Evolutionary conservation across 2,329 filamentous ascomycete species (phyloP).

Genomic region (Arthrobotrys musiformis): DNA sequence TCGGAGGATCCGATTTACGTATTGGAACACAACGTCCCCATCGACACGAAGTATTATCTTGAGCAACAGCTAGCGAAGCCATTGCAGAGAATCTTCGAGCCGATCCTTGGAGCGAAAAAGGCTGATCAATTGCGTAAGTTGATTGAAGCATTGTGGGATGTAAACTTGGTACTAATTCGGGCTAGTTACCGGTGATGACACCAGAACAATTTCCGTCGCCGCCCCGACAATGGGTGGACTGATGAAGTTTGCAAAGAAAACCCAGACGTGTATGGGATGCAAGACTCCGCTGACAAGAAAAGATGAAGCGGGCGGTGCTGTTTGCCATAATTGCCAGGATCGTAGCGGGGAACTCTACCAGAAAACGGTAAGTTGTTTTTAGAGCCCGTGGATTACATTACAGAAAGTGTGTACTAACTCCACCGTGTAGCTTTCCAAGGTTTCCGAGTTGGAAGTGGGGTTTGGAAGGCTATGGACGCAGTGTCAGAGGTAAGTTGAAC

Average conservation of each 20-base stretch:
- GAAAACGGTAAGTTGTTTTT: conserved; percentile 69
- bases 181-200: conserved; percentile 84
- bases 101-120: conserved; percentile 93
- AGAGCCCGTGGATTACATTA: neutral
- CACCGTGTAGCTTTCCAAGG: conserved; percentile 71
- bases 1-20: conserved; percentile 98
- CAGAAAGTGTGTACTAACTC: neutral
- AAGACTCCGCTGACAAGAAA: conserved; percentile 90
- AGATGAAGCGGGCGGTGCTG: conserved; percentile 82
- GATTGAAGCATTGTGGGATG: neutral
- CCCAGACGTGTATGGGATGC: conserved; percentile 97
- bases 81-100: conserved; percentile 93
- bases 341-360: conserved; percentile 93
- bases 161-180: neutral
- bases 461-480: conserved; percentile 97
- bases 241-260: conserved; percentile 99
- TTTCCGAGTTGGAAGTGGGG: conserved; percentile 89
- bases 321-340: conserved; percentile 85
- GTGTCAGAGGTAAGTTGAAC: conserved; percentile 81
- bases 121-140: conserved; percentile 74
- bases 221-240: conserved; percentile 90
- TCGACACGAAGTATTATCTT: conserved; percentile 98
- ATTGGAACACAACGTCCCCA: conserved; percentile 95
- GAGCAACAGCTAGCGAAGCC: conserved; percentile 99
- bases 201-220: conserved; percentile 90